Evolutionary conservation across 768 basidiomycete genomes (phyloP).

Genomic region (Termitomyces bulborhizus): DNA sequence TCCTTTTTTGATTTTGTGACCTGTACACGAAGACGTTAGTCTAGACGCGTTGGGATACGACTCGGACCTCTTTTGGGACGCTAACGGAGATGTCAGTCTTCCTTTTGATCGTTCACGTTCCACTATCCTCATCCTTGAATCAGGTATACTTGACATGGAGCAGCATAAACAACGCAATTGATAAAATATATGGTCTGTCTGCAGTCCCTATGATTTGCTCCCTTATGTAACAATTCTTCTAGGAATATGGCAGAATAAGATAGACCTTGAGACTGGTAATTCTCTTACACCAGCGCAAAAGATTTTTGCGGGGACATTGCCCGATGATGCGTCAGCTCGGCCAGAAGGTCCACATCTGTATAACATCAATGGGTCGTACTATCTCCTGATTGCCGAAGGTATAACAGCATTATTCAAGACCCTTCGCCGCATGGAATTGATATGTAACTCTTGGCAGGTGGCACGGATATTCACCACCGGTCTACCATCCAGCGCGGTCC

Average conservation of each 20-base stretch:
- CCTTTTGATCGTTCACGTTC: background rate
- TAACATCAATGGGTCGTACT: constrained; percentile 30
- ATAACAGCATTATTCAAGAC: background rate
- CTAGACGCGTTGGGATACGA: constrained; percentile 33
- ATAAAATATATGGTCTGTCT: constrained; percentile 31
- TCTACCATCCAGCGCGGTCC: constrained; percentile 32
- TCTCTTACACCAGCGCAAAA: constrained; percentile 28
- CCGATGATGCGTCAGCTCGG: constrained; percentile 26
- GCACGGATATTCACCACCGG: constrained; percentile 27
- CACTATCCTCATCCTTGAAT: background rate
- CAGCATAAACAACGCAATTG: constrained; percentile 31
- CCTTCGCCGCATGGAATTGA: background rate
- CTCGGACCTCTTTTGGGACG: constrained; percentile 35
- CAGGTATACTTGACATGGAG: constrained; percentile 33
- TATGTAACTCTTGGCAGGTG: constrained; percentile 19
- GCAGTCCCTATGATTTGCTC: background rate
- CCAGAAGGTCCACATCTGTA: constrained; percentile 38
- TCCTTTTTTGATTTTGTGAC: background rate
- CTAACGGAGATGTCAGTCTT: constrained; percentile 25
- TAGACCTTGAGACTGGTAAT: constrained; percentile 29
- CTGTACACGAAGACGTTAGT: background rate
- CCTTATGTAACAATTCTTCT: background rate
- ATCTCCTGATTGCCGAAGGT: constrained; percentile 36
- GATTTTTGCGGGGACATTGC: constrained; percentile 32
- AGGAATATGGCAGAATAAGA: constrained; percentile 36